phyloP scores from a whole-genome alignment of 371 early-diverging fungal genomes.

The Mucor piriformis region DNA sequence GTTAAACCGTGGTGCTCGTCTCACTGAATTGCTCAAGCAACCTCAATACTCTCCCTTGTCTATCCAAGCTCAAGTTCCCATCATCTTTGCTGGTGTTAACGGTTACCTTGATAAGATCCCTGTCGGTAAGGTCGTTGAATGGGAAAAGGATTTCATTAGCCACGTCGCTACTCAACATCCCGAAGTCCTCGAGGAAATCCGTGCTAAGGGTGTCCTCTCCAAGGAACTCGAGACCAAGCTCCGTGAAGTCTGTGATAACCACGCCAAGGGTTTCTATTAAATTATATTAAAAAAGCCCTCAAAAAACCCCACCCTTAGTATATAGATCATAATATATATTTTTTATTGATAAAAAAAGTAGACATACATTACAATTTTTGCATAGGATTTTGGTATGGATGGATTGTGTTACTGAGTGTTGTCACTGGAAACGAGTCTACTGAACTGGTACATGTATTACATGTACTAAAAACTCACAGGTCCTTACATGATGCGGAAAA shows the following conservation, averaged over 20 bases:
- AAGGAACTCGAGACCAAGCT: conserved; percentile 84
- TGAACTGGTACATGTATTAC: too few relatives aligned
- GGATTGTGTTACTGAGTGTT: too few relatives aligned
- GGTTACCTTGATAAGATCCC: conserved; percentile 97
- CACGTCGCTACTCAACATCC: conserved; percentile 86
- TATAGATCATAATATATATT: neutral
- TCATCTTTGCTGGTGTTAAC: conserved; percentile 95
- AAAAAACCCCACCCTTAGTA: neutral
- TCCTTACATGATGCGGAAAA: too few relatives aligned
- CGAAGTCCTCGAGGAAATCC: conserved; percentile 87
- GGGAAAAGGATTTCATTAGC: conserved; percentile 89
- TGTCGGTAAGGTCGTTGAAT: conserved; percentile 86
- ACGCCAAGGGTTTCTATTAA: conserved; percentile 85
- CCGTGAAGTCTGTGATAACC: conserved; percentile 82
- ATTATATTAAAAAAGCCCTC: conserved; percentile 1
- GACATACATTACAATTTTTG: too few relatives aligned
- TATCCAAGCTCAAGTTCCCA: conserved; percentile 92
- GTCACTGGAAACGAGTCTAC: too few relatives aligned
- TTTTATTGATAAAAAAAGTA: too few relatives aligned
- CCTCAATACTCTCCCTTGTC: conserved; percentile 92
- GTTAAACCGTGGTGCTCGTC: conserved; percentile 97
- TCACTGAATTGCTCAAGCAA: conserved; percentile 95
- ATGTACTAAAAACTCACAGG: too few relatives aligned
- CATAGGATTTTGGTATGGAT: too few relatives aligned
- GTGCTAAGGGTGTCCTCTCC: conserved; percentile 73